Evolutionary conservation across 139 green algal species (phyloP).

Genomic region (Bryopsis sp.): DNA sequence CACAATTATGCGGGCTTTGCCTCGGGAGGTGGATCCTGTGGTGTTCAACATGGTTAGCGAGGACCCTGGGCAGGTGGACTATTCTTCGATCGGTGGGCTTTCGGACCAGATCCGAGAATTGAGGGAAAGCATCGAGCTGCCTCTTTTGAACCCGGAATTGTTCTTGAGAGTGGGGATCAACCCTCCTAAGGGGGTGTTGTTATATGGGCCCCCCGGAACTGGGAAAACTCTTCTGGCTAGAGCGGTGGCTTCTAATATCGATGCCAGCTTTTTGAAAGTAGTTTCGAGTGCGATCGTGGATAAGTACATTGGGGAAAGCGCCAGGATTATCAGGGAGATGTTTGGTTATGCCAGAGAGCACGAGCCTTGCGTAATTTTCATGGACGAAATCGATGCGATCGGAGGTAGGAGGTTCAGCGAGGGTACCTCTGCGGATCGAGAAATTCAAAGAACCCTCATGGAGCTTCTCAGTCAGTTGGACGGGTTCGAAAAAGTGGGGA

Average conservation of each 20-base stretch:
- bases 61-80: conserved; percentile 95
- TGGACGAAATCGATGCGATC: conserved; percentile 99
- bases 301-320: conserved; percentile 97
- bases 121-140: conserved; percentile 95
- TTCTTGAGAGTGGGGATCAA: conserved; percentile 98
- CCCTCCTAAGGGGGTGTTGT: conserved; percentile 78
- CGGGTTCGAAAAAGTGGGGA: conserved; percentile 64
- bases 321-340: conserved; percentile 96
- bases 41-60: conserved; percentile 99
- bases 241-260: conserved; percentile 88
- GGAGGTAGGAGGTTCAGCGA: conserved; percentile 92
- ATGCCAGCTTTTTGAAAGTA: conserved; percentile 90
- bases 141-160: conserved; percentile 98
- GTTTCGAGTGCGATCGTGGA: conserved; percentile 11
- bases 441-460: conserved; percentile 99
- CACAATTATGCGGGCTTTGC: conserved; percentile 96
- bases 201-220: conserved; percentile 65
- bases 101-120: conserved; percentile 91
- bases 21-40: conserved; percentile 96
- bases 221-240: conserved; percentile 82
- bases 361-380: conserved; percentile 99
- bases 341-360: conserved; percentile 93
- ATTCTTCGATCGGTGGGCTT: conserved; percentile 91
- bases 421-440: conserved; percentile 91
- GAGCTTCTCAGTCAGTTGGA: conserved; percentile 98